Evolutionary conservation across 108 stramenopile species (phyloP), one percentile per base, ranked within the genome.

Genomic region (Cyclotella sp.): DNA sequence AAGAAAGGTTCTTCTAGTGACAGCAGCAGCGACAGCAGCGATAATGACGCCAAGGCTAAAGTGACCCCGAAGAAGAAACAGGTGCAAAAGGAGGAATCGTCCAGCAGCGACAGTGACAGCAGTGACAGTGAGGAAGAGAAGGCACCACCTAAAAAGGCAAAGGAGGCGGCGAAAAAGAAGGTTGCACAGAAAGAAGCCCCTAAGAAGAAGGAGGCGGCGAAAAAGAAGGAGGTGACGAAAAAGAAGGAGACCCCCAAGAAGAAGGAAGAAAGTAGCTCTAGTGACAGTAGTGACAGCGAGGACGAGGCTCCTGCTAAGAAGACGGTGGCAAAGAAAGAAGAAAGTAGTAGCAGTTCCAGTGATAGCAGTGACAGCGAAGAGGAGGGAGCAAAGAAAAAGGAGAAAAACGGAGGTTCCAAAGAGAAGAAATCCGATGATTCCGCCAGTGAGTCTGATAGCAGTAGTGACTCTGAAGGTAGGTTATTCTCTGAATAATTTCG

Each of bases 1-100:
- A 84, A 84, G 60, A 75, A 88, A 73, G 86, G 69, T 72, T 76
- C 34, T 34, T 34, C 34, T 34, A 34, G 34, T n/a, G n/a, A n/a
- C 34, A 34, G 34, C 34, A 34, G 34, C 6, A 34, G 34, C 6
- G 34, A 34, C 34, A 34, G 34, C 34, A 34, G 34, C 34, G 34
- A 34, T 34, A 5, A 2, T 34, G 34, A 34, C 34, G 34, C 34
- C 81, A 62, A 76, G 54, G 53, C 66, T 3, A 19, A 51, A 3
- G 19, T 51, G 8, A 3, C 18, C 3, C 19, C 45, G 57, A 78
- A 62, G 64, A 77, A 57, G 89, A 60, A 81, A 58, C 49, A 77
- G 30, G 82, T 77, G 19, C 45, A 71, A 52, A 70, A 79, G 60
- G 79, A 67, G 29, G 74, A 54, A 28, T 54, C 47, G 14, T 30